phyloP scores from a whole-genome alignment of 331 rosid genomes.

The Telfairia occidentalis region DNA sequence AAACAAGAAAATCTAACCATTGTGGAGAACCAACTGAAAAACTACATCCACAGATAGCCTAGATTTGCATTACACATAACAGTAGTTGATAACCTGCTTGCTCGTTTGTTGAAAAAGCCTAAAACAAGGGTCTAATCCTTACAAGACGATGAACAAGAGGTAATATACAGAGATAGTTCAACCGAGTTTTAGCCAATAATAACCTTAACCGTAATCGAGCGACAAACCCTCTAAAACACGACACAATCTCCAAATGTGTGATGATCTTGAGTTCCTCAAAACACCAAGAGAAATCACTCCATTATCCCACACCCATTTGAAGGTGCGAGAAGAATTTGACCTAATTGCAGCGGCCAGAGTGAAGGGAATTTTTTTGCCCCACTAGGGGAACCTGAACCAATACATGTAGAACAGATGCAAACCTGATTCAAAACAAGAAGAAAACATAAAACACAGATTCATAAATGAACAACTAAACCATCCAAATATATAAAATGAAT shows the following conservation, averaged over 20 bases:
- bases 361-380: slow-evolving; percentile 45
- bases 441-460: not conserved
- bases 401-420: slow-evolving; percentile 36
- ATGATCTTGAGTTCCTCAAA: slow-evolving; percentile 53
- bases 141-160: slow-evolving; percentile 13
- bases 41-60: slow-evolving; percentile 31
- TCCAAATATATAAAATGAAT: not conserved
- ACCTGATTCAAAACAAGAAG: slow-evolving; percentile 37
- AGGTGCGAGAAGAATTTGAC: slow-evolving; percentile 75
- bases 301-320: slow-evolving; percentile 87
- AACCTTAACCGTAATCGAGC: slow-evolving; percentile 90
- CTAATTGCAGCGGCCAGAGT: slow-evolving; percentile 92
- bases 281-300: slow-evolving; percentile 52
- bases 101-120: slow-evolving; percentile 38
- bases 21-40: slow-evolving; percentile 20
- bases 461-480: not conserved
- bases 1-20: slow-evolving; percentile 84
- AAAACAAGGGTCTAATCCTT: slow-evolving; percentile 17
- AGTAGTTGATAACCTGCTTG: slow-evolving; percentile 19
- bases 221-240: slow-evolving; percentile 82
- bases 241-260: slow-evolving; percentile 89
- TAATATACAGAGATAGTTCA: slow-evolving; percentile 27
- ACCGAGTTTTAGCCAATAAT: slow-evolving; percentile 11
- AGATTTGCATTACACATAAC: slow-evolving; percentile 18
- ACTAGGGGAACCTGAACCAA: slow-evolving; percentile 32